Evolutionary conservation across 371 early-diverging fungal species (phyloP).

Genomic region (Cokeromyces recurvatus): DNA sequence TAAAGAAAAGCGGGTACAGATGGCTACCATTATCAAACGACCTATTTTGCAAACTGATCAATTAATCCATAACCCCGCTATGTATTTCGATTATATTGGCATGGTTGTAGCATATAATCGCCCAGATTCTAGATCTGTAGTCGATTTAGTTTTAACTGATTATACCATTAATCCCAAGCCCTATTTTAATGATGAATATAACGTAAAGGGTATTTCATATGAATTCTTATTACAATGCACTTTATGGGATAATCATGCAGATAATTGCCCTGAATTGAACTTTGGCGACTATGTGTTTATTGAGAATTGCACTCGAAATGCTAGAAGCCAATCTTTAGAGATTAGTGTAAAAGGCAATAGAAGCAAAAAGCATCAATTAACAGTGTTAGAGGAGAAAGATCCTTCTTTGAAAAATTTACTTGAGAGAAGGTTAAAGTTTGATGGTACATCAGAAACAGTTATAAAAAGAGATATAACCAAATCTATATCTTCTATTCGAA

Average conservation of each 20-base stretch:
- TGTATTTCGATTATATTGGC: slow-evolving; percentile 7
- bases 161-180: slow-evolving; percentile 18
- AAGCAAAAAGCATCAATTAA: not conserved
- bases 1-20: too few relatives aligned
- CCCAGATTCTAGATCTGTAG: not conserved
- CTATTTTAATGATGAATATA: not conserved
- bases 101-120: not conserved
- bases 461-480: too few relatives aligned
- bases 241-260: slow-evolving; percentile 21
- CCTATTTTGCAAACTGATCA: not conserved
- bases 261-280: not conserved
- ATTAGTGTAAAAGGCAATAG: not conserved
- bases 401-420: too few relatives aligned
- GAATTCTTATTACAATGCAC: slow-evolving; percentile 14
- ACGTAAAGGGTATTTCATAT: not conserved
- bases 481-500: not conserved
- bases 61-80: not conserved
- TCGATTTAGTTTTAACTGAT: slow-evolving; percentile 16
- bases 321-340: not conserved
- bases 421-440: too few relatives aligned
- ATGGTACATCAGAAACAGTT: too few relatives aligned
- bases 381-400: too few relatives aligned
- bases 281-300: not conserved
- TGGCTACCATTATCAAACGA: not conserved
- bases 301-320: not conserved